phyloP scores from a whole-genome alignment of 169 alveolate species.

The Eimeria tenella region DNA sequence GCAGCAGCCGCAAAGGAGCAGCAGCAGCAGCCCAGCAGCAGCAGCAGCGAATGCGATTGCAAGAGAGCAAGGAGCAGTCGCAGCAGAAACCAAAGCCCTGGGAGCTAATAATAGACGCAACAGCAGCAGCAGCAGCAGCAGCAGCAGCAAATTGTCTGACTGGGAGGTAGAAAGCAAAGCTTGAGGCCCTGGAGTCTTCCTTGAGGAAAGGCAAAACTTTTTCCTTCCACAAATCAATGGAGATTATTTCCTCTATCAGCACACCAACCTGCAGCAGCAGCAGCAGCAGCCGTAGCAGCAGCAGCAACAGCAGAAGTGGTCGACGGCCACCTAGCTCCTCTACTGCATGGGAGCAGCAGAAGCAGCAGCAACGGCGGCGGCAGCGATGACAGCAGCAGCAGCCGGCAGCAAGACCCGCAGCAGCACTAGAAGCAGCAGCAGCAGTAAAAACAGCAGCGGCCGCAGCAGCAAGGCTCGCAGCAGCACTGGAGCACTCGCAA shows the following conservation, averaged over 20 bases:
- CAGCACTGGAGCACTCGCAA: not conserved
- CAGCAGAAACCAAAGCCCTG: not conserved
- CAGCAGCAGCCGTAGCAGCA: conserved; percentile 14
- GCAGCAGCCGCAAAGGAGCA: not conserved
- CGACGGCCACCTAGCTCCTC: no score
- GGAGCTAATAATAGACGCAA: not conserved
- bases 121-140: conserved; percentile 44
- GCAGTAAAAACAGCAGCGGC: no score
- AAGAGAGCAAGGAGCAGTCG: not conserved
- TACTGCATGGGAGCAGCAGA: no score
- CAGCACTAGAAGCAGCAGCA: no score
- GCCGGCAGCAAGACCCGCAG: no score
- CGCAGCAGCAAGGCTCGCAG: no score
- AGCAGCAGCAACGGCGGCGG: no score
- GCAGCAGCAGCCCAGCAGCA: not conserved
- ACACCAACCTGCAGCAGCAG: conserved; percentile 7
- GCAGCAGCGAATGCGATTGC: not conserved
- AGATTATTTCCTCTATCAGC: conserved; percentile 35
- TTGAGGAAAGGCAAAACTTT: conserved; percentile 30
- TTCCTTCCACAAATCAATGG: conserved; percentile 44
- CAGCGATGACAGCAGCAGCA: no score
- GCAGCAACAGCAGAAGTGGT: conserved; percentile 9
- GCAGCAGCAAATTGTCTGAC: conserved; percentile 6
- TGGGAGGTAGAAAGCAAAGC: conserved; percentile 26
- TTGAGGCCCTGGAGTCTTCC: not conserved